Base-by-base conservation (phyloP, 2,329 filamentous ascomycete species). In the Colletotrichum higginsianum region DNA sequence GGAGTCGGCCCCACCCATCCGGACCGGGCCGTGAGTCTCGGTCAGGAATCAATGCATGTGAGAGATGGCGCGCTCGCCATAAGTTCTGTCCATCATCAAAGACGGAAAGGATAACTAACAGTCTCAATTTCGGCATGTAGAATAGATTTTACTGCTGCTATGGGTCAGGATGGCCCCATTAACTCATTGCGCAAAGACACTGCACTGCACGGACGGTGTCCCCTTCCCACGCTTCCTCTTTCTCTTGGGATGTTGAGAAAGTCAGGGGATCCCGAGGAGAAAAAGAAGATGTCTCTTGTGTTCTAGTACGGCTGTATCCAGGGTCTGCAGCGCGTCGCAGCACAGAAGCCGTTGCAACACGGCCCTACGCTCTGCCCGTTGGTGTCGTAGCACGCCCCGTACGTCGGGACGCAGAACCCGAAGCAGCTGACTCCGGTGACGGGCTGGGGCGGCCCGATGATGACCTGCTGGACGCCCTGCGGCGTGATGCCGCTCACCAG, bases 321-420 rank as follows among this genome's bases (percentile, higher is more conserved):
- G 4, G 84, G 81, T 26, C 82, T 79, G 75, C 84, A 86, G 62
- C 78, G 79, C 40, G 79, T 80, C 4, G 81, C 84, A 3, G 82
- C 82, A 66, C 84, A 86, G 74, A 80, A 82, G 6, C 84, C 84
- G 26, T 80, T 82, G 76, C 84, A 86, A 79, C 84, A 86, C 38
- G 78, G 75, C 1, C 81, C 83, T 7, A 82, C 75, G 16, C 67
- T 77, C 72, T 83, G 81, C 3, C 80, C 82, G 11, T 81, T 75
- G 49, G 71, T 58, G 46, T 75, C 73, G 73, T 80, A 84, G 75
- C 84, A 85, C 30, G 78, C 76, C 26, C 82, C 76, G 62, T 83
- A 84, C 6, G 78, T 82, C 2, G 79, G 72, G n/a, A 86, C 78
- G 74, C 84, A 87, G 3, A 77, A 74, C 64, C 84, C 83, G 62